Conservation (phyloP, 257 asterid genomes). For the Solanum bulbocastanum region DNA sequence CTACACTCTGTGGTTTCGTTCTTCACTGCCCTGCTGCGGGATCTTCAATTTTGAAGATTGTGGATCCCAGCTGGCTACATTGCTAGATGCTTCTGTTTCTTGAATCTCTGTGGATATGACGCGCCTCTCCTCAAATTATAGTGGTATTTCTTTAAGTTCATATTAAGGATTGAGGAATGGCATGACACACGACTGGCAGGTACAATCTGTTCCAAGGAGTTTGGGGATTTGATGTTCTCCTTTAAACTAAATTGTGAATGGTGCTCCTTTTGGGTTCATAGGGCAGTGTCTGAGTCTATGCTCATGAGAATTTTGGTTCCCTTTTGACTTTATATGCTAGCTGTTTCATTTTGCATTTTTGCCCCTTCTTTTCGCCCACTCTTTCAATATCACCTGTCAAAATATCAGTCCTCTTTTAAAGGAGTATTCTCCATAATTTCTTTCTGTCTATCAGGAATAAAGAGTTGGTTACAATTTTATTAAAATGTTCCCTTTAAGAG, state of each 20-base stretch:
- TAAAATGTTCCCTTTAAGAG: neutral
- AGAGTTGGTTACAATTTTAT: neutral
- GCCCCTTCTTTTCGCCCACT: neutral
- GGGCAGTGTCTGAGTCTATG: neutral
- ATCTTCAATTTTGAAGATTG: constrained; percentile 84
- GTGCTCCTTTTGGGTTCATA: neutral
- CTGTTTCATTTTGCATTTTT: neutral
- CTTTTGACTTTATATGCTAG: neutral
- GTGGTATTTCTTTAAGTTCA: constrained; percentile 42
- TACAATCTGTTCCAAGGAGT: constrained; percentile 31
- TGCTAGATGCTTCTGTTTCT: constrained; percentile 76
- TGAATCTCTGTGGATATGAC: constrained; percentile 57
- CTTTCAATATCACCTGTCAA: neutral
- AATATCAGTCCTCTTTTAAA: neutral
- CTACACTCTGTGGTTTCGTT: constrained; percentile 78
- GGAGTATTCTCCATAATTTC: neutral
- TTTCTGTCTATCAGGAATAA: neutral
- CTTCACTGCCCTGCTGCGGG: constrained; percentile 73
- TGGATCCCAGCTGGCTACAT: constrained; percentile 79
- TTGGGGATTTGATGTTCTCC: constrained; percentile 22
- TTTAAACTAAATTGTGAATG: neutral
- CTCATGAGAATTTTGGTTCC: neutral
- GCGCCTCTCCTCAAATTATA: constrained; percentile 45
- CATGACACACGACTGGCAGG: constrained; percentile 62
- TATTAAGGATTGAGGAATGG: constrained; percentile 36